Conservation (phyloP, 2,329 filamentous ascomycete genomes). For the Decorospora gaudefroyi region DNA sequence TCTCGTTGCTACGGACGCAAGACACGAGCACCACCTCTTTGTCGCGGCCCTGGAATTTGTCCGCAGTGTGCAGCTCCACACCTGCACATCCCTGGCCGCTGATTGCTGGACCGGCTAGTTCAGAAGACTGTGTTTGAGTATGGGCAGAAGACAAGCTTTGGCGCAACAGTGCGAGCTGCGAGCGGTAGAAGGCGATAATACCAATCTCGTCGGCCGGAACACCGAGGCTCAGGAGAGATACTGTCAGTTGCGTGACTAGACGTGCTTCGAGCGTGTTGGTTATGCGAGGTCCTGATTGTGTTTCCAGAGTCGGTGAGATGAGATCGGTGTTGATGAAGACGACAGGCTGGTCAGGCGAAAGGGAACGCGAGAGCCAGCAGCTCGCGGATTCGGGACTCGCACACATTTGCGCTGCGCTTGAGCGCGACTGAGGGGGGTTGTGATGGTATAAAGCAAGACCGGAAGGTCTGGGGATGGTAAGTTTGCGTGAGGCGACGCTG, state of each 20-base stretch:
- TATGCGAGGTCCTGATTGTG: constrained; percentile 75
- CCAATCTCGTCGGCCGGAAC: constrained; percentile 78
- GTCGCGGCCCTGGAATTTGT: constrained; percentile 94
- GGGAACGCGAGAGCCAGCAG: constrained; percentile 78
- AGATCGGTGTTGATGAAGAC: constrained; percentile 88
- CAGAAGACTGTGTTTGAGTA: constrained; percentile 52
- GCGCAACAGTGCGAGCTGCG: constrained; percentile 82
- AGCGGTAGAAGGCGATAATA: constrained; percentile 95
- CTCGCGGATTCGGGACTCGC: constrained; percentile 50
- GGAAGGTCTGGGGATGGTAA: constrained; percentile 63
- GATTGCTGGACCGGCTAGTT: constrained; percentile 36
- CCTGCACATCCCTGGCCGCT: constrained; percentile 23
- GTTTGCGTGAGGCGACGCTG: constrained; percentile 69
- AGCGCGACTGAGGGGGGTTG: constrained; percentile 19
- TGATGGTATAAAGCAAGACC: constrained; percentile 45
- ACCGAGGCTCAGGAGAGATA: constrained; percentile 74
- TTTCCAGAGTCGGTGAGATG: constrained; percentile 68
- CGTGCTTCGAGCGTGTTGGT: constrained; percentile 84
- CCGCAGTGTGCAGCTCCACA: constrained; percentile 96
- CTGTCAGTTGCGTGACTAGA: constrained; percentile 78
- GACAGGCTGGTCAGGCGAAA: constrained; percentile 73
- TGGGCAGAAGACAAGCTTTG: constrained; percentile 65
- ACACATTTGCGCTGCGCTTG: constrained; percentile 50
- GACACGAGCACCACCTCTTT: constrained; percentile 90
- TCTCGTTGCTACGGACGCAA: constrained; percentile 84